Base-by-base conservation (phyloP, 208 protist species). In the Kentomonas sorsogonicus region DNA sequence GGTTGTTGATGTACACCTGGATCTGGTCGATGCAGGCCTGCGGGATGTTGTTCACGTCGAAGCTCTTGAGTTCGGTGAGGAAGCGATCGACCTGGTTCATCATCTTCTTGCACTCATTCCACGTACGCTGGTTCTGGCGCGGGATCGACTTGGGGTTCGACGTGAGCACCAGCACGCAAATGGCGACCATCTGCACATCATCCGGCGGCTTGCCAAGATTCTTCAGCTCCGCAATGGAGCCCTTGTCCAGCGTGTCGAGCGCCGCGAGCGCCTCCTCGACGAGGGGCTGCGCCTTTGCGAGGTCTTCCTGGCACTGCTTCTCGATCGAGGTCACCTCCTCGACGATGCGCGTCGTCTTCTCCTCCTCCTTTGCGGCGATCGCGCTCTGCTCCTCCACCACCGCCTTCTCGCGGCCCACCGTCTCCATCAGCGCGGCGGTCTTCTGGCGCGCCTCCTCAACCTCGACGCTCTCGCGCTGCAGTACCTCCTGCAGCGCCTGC, bases 181-280 rank as follows among this genome's bases (percentile, higher is more conserved):
- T 94, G 23, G 95, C 94, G 10, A 99, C 96, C 79, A 96, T 95
- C 52, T 93, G 86, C 34, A 99, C 95, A 63, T 96, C 90, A 1
- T 87, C 79, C 40, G 97, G 94, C 34, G 98, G 98, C 64, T 96
- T 97, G 40, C 86, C 87, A 23, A 99, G 86, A 51, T 97, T 97
- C 74, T 98, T 98, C 36, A 99, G 79, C 82, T 98, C 97, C 11
- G 90, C 85, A 31, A 99, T 91, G 45, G 96, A 94, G 7, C 90
- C 92, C 66, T 98, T 98, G 72, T 99, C 95, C n/a, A 99, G 79
- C 16, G 93, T 98, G 72, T 99, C 86, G 29, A 99, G 86, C 3
- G 98, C 97, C 0, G 84, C 92, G 18, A 97, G 72, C 1, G 98
- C 97, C 59, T 96, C 90, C 60, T 94, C 76, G 16, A 99, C 90